These are phyloP conservation scores for Moringa oleifera DNA, from an alignment of 345 rosid species.

Conservation along the genomic window DNA sequence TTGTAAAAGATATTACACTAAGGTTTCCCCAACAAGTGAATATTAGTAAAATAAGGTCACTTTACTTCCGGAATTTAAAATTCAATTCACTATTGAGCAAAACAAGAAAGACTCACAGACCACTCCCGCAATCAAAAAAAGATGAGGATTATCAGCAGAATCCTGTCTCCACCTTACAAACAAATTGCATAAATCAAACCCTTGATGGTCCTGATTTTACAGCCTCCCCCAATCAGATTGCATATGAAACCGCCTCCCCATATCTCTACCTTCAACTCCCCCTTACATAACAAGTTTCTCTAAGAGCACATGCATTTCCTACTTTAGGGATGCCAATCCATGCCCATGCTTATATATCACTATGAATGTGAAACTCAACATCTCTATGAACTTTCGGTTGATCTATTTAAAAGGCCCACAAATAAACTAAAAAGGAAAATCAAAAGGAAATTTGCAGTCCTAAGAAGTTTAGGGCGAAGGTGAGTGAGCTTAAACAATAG, in stretches of 20 bases:
- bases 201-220: too few relatives aligned
- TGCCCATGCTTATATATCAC: not conserved
- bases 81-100: too few relatives aligned
- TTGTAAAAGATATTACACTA: too few relatives aligned
- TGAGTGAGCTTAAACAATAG: not conserved
- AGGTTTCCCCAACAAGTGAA: too few relatives aligned
- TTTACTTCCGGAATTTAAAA: too few relatives aligned
- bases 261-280: not conserved
- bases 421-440: not conserved
- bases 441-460: not conserved
- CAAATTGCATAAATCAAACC: too few relatives aligned
- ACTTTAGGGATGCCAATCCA: not conserved
- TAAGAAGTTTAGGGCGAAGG: not conserved
- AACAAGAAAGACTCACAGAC: too few relatives aligned
- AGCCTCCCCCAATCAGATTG: not conserved
- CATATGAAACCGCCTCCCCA: not conserved
- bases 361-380: not conserved
- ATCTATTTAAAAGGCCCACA: not conserved
- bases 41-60: too few relatives aligned
- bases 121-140: too few relatives aligned
- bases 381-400: not conserved
- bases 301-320: not conserved
- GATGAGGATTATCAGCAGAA: too few relatives aligned
- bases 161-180: too few relatives aligned
- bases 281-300: not conserved